Conservation (phyloP, 2,329 filamentous ascomycete genomes). For the Neofusicoccum parvum region DNA sequence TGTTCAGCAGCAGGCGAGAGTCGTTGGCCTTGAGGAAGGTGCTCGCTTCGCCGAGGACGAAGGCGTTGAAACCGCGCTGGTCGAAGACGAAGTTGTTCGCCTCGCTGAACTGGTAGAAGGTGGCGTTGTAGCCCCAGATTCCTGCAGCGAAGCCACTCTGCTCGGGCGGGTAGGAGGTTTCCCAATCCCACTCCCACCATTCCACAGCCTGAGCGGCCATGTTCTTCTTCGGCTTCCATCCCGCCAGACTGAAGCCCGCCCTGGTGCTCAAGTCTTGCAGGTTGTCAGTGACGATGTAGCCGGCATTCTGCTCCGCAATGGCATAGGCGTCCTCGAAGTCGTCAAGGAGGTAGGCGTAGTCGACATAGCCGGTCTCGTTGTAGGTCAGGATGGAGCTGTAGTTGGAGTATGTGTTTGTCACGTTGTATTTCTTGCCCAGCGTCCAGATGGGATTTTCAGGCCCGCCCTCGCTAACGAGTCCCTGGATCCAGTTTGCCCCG, state of each 20-base stretch:
- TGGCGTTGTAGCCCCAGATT: slow-evolving; percentile 60
- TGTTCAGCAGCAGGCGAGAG: slow-evolving; percentile 59
- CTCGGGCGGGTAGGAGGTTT: slow-evolving; percentile 60
- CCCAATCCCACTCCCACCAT: slow-evolving; percentile 60
- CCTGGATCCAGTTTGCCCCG: slow-evolving; percentile 68
- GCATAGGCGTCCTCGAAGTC: slow-evolving; percentile 53
- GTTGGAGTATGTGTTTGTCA: slow-evolving; percentile 61
- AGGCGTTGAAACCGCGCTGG: slow-evolving; percentile 61
- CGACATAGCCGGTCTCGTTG: slow-evolving; percentile 56
- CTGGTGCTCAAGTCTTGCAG: slow-evolving; percentile 64
- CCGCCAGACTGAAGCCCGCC: slow-evolving; percentile 60
- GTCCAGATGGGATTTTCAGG: slow-evolving; percentile 65
- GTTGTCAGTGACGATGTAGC: slow-evolving; percentile 60
- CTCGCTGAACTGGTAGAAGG: slow-evolving; percentile 63
- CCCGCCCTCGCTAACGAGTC: slow-evolving; percentile 37
- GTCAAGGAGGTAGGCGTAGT: slow-evolving; percentile 56
- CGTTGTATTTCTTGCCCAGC: slow-evolving; percentile 59
- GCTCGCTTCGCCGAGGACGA: slow-evolving; percentile 59
- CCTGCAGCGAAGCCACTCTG: slow-evolving; percentile 59
- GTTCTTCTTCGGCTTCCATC: slow-evolving; percentile 63
- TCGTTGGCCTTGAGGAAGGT: slow-evolving; percentile 62
- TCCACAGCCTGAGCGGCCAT: slow-evolving; percentile 62
- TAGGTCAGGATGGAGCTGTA: slow-evolving; percentile 62
- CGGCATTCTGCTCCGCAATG: slow-evolving; percentile 55
- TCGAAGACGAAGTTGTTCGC: slow-evolving; percentile 65